Percentiles rank a stretch among this genome's conserved stretches.
Evolutionary conservation across 257 asterid species (phyloP).

Genomic region (Solanum pimpinellifolium): DNA sequence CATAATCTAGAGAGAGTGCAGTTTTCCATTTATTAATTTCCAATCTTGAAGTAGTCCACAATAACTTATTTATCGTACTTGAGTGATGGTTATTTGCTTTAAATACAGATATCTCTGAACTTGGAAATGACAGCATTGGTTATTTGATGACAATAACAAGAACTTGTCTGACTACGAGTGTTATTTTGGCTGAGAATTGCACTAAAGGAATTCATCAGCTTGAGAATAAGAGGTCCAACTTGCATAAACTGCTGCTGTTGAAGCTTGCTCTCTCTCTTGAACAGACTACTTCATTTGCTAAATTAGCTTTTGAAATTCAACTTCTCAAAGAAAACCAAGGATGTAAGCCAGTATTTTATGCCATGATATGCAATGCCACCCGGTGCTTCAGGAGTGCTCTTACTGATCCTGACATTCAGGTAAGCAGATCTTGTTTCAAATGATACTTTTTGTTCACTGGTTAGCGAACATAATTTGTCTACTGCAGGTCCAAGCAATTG

Average conservation of each 20-base stretch:
- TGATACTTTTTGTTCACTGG: background rate
- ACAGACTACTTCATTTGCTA: conserved; percentile 41
- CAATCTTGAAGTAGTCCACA: background rate
- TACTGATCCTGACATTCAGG: conserved; percentile 65
- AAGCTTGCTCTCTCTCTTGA: conserved; percentile 76
- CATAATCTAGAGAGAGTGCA: background rate
- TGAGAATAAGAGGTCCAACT: conserved; percentile 50
- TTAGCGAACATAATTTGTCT: background rate
- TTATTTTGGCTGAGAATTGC: conserved; percentile 44
- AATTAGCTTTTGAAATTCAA: conserved; percentile 48
- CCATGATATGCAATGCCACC: conserved; percentile 43
- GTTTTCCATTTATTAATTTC: background rate
- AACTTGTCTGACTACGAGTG: conserved; percentile 62
- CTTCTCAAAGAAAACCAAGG: conserved; percentile 33
- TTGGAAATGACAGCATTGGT: conserved; percentile 32
- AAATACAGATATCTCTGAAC: conserved; percentile 49
- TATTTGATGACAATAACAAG: conserved; percentile 37
- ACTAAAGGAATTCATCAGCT: conserved; percentile 55
- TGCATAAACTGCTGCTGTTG: conserved; percentile 50
- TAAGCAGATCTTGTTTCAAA: conserved; percentile 11
- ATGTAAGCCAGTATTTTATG: conserved; percentile 31
- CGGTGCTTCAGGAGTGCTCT: conserved; percentile 46
- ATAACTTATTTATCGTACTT: background rate
- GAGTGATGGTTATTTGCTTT: conserved; percentile 7
- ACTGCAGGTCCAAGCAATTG: conserved; percentile 72